Conservation (phyloP, 2,329 filamentous ascomycete species). For the Talaromyces albobiverticillius region DNA sequence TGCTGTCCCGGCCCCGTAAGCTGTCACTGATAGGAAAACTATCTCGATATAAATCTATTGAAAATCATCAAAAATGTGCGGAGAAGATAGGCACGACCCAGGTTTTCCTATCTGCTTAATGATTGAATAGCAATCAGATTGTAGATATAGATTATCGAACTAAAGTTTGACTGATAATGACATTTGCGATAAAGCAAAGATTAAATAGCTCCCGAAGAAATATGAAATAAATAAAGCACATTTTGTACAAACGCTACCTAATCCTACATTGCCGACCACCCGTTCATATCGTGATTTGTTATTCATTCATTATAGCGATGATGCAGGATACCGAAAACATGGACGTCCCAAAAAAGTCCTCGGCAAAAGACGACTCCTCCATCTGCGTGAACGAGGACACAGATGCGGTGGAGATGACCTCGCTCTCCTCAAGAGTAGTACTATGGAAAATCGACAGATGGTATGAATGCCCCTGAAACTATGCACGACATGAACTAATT, state of each 20-base stretch:
- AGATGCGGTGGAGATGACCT: not conserved
- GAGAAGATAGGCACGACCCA: not conserved
- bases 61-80: not conserved
- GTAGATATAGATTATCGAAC: no score
- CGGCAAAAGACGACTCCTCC: not conserved
- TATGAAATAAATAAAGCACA: not conserved
- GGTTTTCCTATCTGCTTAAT: not conserved
- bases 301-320: not conserved
- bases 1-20: not conserved
- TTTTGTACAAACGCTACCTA: not conserved
- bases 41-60: not conserved
- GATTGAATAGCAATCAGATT: not conserved
- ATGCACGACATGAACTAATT: not conserved
- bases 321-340: not conserved
- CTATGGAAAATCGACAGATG: not conserved
- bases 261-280: not conserved
- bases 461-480: not conserved
- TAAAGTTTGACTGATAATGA: no score
- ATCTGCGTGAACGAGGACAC: not conserved
- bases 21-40: not conserved
- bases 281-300: not conserved
- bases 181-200: no score
- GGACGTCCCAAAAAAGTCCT: not conserved
- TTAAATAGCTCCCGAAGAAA: no score
- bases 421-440: not conserved